These are phyloP conservation scores for Microdochium paspali DNA, from an alignment of 2,329 filamentous ascomycete genomes.

Conservation along the genomic window DNA sequence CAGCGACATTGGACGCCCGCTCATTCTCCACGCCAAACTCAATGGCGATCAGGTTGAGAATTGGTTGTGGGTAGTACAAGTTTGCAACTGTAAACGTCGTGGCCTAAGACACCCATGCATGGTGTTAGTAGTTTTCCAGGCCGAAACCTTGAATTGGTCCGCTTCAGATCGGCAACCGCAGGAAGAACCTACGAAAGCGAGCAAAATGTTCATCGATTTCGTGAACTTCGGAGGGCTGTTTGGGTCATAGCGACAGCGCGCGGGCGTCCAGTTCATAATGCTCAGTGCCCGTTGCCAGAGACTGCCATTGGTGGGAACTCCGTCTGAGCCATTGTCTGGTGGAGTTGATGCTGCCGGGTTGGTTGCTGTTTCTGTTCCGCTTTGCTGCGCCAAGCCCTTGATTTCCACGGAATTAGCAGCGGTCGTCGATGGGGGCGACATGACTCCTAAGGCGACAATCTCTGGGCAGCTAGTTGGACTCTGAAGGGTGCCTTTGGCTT, in stretches of 20 bases:
- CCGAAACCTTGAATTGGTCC: too few relatives aligned
- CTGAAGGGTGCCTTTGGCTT: too few relatives aligned
- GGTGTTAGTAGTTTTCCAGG: background rate
- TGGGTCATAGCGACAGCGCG: conserved; percentile 58
- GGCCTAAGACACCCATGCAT: conserved; percentile 13
- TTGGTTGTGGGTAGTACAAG: conserved; percentile 60
- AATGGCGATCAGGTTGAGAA: conserved; percentile 53
- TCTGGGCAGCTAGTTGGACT: too few relatives aligned
- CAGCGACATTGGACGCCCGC: conserved; percentile 47
- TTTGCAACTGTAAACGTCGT: conserved; percentile 58
- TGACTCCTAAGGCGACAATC: too few relatives aligned
- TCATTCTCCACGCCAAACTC: conserved; percentile 57
- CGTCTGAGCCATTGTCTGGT: background rate
- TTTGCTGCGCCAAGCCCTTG: too few relatives aligned
- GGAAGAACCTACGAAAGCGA: conserved; percentile 50
- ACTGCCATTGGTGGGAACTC: background rate
- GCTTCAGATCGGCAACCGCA: too few relatives aligned
- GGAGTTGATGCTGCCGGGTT: background rate
- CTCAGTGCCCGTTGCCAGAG: conserved; percentile 6
- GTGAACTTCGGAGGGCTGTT: conserved; percentile 59
- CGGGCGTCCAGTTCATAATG: conserved; percentile 49
- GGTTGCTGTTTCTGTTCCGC: too few relatives aligned
- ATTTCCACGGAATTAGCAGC: too few relatives aligned
- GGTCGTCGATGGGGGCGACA: too few relatives aligned
- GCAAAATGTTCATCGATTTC: conserved; percentile 59